These are phyloP conservation scores for Schizochytrium sp. DNA, from an alignment of 108 stramenopile genomes.

Conservation along the genomic window DNA sequence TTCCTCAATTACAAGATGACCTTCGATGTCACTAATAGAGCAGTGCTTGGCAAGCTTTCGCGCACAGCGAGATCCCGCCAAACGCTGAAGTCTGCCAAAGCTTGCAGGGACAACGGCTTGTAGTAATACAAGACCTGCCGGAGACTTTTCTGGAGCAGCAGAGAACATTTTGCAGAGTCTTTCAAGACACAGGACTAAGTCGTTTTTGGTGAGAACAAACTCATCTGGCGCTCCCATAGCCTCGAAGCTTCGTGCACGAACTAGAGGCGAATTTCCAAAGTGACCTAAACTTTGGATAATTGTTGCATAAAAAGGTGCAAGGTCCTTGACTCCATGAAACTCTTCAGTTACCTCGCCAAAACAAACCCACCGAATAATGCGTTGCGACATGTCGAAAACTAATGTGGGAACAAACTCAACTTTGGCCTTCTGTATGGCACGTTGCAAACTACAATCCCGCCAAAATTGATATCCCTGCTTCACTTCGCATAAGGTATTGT, in stretches of 20 bases:
- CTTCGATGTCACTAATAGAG: neutral
- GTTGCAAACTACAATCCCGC: neutral
- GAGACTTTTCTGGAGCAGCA: neutral
- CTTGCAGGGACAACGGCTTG: neutral
- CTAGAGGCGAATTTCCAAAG: neutral
- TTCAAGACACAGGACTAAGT: neutral
- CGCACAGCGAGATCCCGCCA: neutral
- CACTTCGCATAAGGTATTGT: neutral
- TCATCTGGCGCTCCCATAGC: neutral
- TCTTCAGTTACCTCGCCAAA: neutral
- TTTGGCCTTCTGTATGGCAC: neutral
- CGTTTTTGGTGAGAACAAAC: neutral
- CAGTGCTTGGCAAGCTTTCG: neutral
- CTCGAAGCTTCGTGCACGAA: conserved; percentile 5
- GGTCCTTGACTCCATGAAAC: neutral
- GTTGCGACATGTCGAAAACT: neutral
- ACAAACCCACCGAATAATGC: conserved; percentile 33
- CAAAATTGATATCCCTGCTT: conserved; percentile 19
- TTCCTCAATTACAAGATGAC: neutral
- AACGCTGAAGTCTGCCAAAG: neutral
- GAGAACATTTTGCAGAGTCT: neutral
- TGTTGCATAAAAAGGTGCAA: neutral
- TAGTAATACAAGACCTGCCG: neutral
- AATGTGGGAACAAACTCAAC: conserved; percentile 25
- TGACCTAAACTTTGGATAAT: neutral